These are phyloP conservation scores for Apiospora koreana DNA, from an alignment of 2,329 filamentous ascomycete species.

Conservation along the genomic window DNA sequence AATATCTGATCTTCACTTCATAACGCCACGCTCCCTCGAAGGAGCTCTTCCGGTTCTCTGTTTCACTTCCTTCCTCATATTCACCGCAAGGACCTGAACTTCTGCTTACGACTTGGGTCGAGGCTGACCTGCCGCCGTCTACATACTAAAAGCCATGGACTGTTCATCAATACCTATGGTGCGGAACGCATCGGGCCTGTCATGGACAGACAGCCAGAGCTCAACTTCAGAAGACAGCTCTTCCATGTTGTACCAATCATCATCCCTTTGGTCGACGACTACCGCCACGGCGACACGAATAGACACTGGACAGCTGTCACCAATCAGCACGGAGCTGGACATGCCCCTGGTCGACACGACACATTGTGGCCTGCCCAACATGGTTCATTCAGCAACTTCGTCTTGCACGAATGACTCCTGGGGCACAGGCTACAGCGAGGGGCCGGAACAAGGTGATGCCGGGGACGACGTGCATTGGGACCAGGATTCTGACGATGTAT, in stretches of 20 bases:
- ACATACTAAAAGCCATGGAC: conserved; percentile 40
- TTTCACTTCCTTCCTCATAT: conserved; percentile 16
- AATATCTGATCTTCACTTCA: conserved; percentile 26
- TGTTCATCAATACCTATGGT: conserved; percentile 40
- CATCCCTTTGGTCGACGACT: conserved; percentile 37
- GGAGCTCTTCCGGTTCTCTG: conserved; percentile 13
- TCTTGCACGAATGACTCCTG: conserved; percentile 45
- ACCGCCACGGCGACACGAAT: conserved; percentile 29
- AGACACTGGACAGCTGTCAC: conserved; percentile 52
- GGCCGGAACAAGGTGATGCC: conserved; percentile 34
- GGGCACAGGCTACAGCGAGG: conserved; percentile 42
- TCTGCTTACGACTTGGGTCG: conserved; percentile 1
- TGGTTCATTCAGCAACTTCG: conserved; percentile 48
- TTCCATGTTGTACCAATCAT: conserved; percentile 35
- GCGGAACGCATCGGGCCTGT: conserved; percentile 42
- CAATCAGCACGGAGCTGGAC: conserved; percentile 53
- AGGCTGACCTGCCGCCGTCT: background rate
- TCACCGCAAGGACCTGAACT: background rate
- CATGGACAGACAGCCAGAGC: conserved; percentile 48
- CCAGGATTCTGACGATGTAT: conserved; percentile 44
- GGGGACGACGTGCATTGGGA: conserved; percentile 50
- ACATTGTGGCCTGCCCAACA: conserved; percentile 41
- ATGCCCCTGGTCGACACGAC: conserved; percentile 34
- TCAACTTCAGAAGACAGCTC: conserved; percentile 46
- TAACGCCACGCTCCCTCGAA: conserved; percentile 15